These are phyloP conservation scores for Nakazawaea ernobii DNA, from an alignment of 805 yeast genomes.

Conservation along the genomic window DNA sequence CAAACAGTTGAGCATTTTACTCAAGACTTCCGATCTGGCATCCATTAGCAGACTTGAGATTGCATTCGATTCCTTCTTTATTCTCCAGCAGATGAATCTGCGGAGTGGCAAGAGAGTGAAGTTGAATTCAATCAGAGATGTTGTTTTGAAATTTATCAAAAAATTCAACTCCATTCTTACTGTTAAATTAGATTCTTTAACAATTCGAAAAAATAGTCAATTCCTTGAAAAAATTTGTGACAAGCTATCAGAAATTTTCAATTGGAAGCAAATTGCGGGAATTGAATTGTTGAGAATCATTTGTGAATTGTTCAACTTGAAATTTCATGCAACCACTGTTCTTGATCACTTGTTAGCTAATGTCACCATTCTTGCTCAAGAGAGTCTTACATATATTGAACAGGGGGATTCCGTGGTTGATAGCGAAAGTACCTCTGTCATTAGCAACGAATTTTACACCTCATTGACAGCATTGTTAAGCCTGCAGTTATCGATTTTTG, in stretches of 20 bases:
- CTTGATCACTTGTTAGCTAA: background rate
- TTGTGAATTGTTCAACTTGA: background rate
- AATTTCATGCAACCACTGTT: constrained; percentile 5
- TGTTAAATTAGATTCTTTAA: background rate
- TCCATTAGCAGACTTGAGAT: background rate
- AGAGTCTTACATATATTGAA: too few species aligned
- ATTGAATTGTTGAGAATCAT: background rate
- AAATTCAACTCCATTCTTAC: constrained; percentile 1
- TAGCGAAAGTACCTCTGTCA: background rate
- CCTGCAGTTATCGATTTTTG: constrained; percentile 7
- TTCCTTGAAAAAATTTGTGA: background rate
- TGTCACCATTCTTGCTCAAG: background rate
- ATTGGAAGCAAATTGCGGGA: background rate
- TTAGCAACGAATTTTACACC: background rate
- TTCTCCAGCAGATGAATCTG: background rate
- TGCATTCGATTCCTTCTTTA: background rate
- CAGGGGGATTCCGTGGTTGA: too few species aligned
- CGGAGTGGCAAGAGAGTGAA: background rate
- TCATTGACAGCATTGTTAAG: background rate
- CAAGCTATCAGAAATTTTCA: background rate
- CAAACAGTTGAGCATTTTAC: constrained; percentile 6
- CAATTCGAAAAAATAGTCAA: background rate
- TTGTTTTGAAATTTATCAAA: background rate
- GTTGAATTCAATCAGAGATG: background rate
- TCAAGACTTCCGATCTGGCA: background rate